Base-by-base conservation (phyloP, 352 stramenopile species). In the Phytophthora gonapodyides region DNA sequence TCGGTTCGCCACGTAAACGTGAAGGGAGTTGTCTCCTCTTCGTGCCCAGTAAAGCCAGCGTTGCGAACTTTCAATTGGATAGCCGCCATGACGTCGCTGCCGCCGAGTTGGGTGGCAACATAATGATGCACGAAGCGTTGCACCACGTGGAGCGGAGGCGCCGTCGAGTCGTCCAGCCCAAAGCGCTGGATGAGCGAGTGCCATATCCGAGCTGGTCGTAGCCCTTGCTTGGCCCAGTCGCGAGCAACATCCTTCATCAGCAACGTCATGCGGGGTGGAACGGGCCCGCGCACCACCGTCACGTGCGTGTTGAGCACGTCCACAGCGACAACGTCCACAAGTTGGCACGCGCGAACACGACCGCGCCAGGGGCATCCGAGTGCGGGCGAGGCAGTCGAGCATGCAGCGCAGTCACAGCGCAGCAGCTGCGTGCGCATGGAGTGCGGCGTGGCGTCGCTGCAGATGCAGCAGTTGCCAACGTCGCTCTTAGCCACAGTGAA, bases 71-170 rank as follows among this genome's bases (percentile, higher is more conserved):
- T 24, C 21, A 24, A 3, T 24, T 3, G 21, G 21, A 24, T 3
- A 24, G 21, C 21, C 21, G 21, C 21, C 21, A 24, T 24, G 21
- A 24, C 21, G 21, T 24, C 21, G 21, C 21, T 24, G 21, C 21
- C 21, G 21, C 21, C 42, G 0, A 61, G 38, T 13, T 52, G 43
- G 3, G 4, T 35, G 0, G 5, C 5, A 24, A 57, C 43, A 9
- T 61, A 57, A 35, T 61, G 48, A n/a, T 67, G 49, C 3, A 57
- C 44, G 17, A 61, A 60, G 9, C 50, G 17, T 13, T 57, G 50
- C 7, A 61, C 43, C 5, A 55, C 36, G 1, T 17, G 38, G 16
- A 46, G 17, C 3, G 46, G 31, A 13, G 44, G 36, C 17, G 36
- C 15, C 0, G 19, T 45, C 0, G 30, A 7, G 7, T 65, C 33